phyloP scores from a whole-genome alignment of 1,284 basidiomycete genomes.

The Thecaphora frezii region DNA sequence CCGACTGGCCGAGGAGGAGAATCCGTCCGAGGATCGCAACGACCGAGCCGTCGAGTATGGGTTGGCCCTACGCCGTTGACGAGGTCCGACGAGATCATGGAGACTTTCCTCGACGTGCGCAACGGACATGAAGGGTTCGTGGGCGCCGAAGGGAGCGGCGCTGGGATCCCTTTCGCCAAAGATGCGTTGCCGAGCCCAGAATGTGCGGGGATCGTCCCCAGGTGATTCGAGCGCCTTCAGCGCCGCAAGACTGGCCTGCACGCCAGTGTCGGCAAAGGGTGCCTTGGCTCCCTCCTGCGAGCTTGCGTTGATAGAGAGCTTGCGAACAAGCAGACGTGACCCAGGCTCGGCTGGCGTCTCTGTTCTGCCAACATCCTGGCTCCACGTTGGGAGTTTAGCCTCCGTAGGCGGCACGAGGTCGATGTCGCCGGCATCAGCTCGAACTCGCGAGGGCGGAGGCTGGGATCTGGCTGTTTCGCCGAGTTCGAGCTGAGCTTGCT shows the following conservation, averaged over 20 bases:
- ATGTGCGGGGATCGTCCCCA: conserved; percentile 18
- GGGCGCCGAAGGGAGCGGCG: too few species aligned
- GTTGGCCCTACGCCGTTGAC: conserved; percentile 12
- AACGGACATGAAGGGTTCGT: too few species aligned
- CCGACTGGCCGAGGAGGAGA: conserved; percentile 8
- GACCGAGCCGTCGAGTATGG: conserved; percentile 12
- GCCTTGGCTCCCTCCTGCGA: not conserved
- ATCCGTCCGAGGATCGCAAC: conserved; percentile 14
- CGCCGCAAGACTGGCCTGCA: conserved; percentile 28
- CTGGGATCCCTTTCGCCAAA: conserved; percentile 19
- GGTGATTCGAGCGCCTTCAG: conserved; percentile 27
- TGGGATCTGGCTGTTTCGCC: too few species aligned
- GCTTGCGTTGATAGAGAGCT: not conserved
- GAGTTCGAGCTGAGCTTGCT: not conserved
- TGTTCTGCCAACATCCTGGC: too few species aligned
- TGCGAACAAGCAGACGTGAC: too few species aligned
- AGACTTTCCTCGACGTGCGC: not conserved
- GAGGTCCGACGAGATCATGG: conserved; percentile 4
- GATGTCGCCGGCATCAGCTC: too few species aligned
- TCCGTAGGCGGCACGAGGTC: too few species aligned
- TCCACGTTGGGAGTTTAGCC: too few species aligned
- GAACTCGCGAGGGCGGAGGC: too few species aligned
- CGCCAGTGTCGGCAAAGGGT: conserved; percentile 26
- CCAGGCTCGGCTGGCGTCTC: too few species aligned
- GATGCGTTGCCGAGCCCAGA: conserved; percentile 24